phyloP scores from a whole-genome alignment of 768 basidiomycete species.

The Clathrus columnatus region DNA sequence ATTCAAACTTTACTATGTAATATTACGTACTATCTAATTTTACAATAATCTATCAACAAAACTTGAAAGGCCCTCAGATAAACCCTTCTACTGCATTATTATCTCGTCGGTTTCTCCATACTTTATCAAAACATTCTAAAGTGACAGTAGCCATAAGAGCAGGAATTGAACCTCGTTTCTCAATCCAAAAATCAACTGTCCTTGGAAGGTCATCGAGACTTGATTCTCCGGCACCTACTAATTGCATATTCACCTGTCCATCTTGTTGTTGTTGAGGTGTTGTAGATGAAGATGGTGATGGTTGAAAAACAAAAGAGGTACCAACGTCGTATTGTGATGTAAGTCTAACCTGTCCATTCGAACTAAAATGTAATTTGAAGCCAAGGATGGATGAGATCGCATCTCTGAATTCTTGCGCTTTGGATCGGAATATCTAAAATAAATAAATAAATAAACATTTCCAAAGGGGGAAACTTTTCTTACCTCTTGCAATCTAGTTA shows the following conservation, averaged over 20 bases:
- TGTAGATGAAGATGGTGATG: too few relatives aligned
- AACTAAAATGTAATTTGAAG: slow-evolving; percentile 85
- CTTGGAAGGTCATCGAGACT: slow-evolving; percentile 68
- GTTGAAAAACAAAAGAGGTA: slow-evolving; percentile 83
- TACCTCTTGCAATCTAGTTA: slow-evolving; percentile 75
- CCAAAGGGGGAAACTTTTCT: slow-evolving; percentile 13
- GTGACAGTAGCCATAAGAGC: slow-evolving; percentile 87
- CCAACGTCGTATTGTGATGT: slow-evolving; percentile 85
- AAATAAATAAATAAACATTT: not conserved
- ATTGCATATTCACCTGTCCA: slow-evolving; percentile 48
- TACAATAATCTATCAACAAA: too few relatives aligned
- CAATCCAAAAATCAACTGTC: slow-evolving; percentile 79
- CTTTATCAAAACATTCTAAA: slow-evolving; percentile 77
- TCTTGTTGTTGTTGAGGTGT: slow-evolving; percentile 26
- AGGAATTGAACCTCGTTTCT: slow-evolving; percentile 76
- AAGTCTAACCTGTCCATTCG: slow-evolving; percentile 81
- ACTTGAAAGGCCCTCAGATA: too few relatives aligned
- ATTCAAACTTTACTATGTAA: too few relatives aligned
- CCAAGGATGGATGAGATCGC: slow-evolving; percentile 85
- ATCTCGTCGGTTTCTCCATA: slow-evolving; percentile 32
- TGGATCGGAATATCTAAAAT: slow-evolving; percentile 67
- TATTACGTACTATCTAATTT: too few relatives aligned
- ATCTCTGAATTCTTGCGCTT: slow-evolving; percentile 86
- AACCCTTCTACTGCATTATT: too few relatives aligned
- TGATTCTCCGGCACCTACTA: slow-evolving; percentile 64